phyloP scores from a whole-genome alignment of 2,329 filamentous ascomycete genomes.

The Diaporthe helianthi region DNA sequence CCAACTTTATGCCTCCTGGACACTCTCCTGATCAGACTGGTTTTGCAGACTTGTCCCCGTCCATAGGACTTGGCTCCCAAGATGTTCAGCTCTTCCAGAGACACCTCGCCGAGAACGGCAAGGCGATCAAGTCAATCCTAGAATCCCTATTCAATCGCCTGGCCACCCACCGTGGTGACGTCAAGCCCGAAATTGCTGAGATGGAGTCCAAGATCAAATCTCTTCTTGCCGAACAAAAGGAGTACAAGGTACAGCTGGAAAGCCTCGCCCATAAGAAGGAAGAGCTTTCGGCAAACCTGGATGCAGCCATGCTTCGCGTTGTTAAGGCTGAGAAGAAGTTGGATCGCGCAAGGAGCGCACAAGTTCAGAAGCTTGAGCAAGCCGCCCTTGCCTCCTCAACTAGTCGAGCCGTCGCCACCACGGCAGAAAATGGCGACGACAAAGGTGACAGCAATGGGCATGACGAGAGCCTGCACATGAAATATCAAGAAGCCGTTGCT shows the following conservation, averaged over 20 bases:
- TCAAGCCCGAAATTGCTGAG: constrained; percentile 72
- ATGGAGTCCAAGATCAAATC: constrained; percentile 78
- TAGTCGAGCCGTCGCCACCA: constrained; percentile 51
- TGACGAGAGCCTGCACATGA: constrained; percentile 73
- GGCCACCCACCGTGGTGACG: constrained; percentile 56
- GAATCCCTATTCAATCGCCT: constrained; percentile 70
- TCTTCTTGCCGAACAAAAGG: constrained; percentile 83
- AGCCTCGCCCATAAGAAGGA: constrained; percentile 80
- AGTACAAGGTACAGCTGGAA: constrained; percentile 77
- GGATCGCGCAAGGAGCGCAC: constrained; percentile 85
- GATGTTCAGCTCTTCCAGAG: constrained; percentile 77
- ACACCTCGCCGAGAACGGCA: constrained; percentile 79
- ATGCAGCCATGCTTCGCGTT: constrained; percentile 87
- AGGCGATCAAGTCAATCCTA: constrained; percentile 77
- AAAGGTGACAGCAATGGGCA: constrained; percentile 62
- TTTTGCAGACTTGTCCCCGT: constrained; percentile 58
- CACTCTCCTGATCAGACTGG: constrained; percentile 41
- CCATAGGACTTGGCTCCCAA: constrained; percentile 67
- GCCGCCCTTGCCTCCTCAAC: constrained; percentile 78
- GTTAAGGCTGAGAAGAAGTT: constrained; percentile 96
- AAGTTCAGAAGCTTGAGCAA: constrained; percentile 90
- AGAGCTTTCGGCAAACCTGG: constrained; percentile 83
- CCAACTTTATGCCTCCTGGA: constrained; percentile 28
- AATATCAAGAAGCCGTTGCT: constrained; percentile 79
- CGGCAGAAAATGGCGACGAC: constrained; percentile 59